These are phyloP conservation scores for Physcia stellaris DNA, from an alignment of 495 filamentous ascomycete species.

Conservation along the genomic window DNA sequence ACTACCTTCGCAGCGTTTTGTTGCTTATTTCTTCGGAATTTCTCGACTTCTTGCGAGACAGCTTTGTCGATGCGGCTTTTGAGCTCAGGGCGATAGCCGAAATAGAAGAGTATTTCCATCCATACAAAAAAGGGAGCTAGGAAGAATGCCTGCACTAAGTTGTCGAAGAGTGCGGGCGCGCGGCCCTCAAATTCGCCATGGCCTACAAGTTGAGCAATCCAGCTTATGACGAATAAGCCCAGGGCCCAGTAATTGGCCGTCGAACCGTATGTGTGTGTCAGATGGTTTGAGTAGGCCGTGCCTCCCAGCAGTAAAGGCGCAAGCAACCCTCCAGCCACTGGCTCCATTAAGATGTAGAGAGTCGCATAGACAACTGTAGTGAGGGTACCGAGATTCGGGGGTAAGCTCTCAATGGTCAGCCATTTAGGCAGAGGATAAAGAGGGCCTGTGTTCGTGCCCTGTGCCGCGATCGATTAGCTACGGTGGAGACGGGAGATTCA, in stretches of 20 bases:
- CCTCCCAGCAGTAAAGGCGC: constrained; percentile 58
- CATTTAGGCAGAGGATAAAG: constrained; percentile 57
- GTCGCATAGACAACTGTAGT: constrained; percentile 55
- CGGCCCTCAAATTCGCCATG: constrained; percentile 83
- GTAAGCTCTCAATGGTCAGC: constrained; percentile 60
- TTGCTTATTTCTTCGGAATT: constrained; percentile 33
- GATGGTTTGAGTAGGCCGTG: constrained; percentile 61
- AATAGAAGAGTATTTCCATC: constrained; percentile 84
- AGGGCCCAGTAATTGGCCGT: constrained; percentile 58
- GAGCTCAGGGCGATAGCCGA: constrained; percentile 82
- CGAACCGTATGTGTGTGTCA: constrained; percentile 49
- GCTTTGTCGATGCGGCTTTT: constrained; percentile 63
- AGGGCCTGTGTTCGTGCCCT: constrained; percentile 66
- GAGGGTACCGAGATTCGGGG: constrained; percentile 68
- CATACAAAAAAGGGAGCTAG: constrained; percentile 98
- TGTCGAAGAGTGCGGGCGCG: constrained; percentile 81
- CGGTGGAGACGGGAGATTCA: too few species aligned
- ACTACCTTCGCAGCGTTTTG: constrained; percentile 15
- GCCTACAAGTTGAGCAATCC: constrained; percentile 82
- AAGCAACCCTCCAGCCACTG: constrained; percentile 67
- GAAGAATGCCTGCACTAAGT: constrained; percentile 77
- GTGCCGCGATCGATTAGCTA: background rate
- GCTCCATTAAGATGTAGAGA: constrained; percentile 86
- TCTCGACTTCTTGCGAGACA: constrained; percentile 55
- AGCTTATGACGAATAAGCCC: constrained; percentile 54